Conservation (phyloP, 352 stramenopile genomes). For the Pythium aristosporum region DNA sequence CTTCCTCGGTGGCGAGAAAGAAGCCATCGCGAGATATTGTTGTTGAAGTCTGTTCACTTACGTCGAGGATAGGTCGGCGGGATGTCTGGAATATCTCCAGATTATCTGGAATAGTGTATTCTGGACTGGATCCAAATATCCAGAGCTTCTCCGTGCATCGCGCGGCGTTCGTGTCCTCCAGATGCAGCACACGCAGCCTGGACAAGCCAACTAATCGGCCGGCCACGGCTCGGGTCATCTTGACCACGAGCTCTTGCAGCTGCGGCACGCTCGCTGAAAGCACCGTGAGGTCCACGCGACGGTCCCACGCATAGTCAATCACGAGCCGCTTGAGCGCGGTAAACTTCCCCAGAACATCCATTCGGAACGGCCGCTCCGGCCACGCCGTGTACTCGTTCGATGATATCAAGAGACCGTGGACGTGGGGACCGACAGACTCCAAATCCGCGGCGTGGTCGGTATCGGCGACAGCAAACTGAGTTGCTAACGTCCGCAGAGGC, state of each 20-base stretch:
- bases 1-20: no score
- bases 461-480: background rate
- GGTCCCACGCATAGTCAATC: background rate
- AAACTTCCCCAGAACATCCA: background rate
- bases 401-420: background rate
- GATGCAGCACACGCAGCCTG: background rate
- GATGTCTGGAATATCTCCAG: no score
- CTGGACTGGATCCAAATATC: no score
- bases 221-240: background rate
- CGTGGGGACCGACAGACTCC: background rate
- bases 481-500: background rate
- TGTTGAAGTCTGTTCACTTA: no score
- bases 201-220: background rate
- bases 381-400: background rate
- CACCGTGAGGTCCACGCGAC: background rate
- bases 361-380: background rate
- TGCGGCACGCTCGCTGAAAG: background rate
- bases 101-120: no score
- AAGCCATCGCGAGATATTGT: no score
- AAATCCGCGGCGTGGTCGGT: background rate
- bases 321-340: background rate
- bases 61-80: no score
- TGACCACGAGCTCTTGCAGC: slow-evolving; percentile 4
- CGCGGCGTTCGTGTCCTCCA: background rate
- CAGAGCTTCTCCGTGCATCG: no score